These are phyloP conservation scores for Tylopilus sp. DNA, from an alignment of 768 basidiomycete species.

Conservation along the genomic window DNA sequence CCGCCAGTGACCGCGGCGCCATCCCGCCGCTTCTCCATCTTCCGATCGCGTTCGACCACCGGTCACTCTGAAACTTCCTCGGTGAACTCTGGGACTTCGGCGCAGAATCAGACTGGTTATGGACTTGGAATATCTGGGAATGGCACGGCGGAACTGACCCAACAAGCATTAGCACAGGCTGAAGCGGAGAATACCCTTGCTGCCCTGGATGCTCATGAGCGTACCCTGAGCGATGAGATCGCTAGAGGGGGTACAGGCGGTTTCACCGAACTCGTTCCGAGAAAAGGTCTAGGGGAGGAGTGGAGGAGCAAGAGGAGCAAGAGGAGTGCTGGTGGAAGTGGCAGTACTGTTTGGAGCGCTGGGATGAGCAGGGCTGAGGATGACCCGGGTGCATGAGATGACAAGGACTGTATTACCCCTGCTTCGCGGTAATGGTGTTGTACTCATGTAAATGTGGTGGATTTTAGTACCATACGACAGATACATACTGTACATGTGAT, in stretches of 20 bases:
- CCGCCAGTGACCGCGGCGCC: slow-evolving; percentile 28
- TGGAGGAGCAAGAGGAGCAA: slow-evolving; percentile 53
- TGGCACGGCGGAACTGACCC: slow-evolving; percentile 50
- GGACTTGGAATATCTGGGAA: slow-evolving; percentile 28
- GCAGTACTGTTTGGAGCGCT: slow-evolving; percentile 85
- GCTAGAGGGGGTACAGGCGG: slow-evolving; percentile 70
- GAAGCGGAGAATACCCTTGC: slow-evolving; percentile 75
- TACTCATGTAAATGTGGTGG: slow-evolving; percentile 17
- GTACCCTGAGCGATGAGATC: slow-evolving; percentile 66
- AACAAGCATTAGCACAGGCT: slow-evolving; percentile 73
- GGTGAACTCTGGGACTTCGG: slow-evolving; percentile 41
- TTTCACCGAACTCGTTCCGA: slow-evolving; percentile 71
- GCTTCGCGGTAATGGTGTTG: slow-evolving; percentile 6
- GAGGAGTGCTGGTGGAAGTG: slow-evolving; percentile 57
- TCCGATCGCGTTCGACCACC: slow-evolving; percentile 50
- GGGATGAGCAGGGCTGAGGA: slow-evolving; percentile 69
- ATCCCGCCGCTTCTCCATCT: slow-evolving; percentile 65
- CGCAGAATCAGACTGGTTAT: slow-evolving; percentile 33
- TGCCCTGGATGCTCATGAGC: slow-evolving; percentile 78
- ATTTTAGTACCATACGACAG: slow-evolving; percentile 20
- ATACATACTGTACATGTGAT: too few relatives aligned
- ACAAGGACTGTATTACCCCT: neutral
- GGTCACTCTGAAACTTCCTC: slow-evolving; percentile 47
- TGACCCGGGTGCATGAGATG: slow-evolving; percentile 33
- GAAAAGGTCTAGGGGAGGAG: slow-evolving; percentile 43